Percentiles rank a stretch among this genome's conserved stretches.
phyloP scores from a whole-genome alignment of 768 basidiomycete species.

The Termitomyces sp. region DNA sequence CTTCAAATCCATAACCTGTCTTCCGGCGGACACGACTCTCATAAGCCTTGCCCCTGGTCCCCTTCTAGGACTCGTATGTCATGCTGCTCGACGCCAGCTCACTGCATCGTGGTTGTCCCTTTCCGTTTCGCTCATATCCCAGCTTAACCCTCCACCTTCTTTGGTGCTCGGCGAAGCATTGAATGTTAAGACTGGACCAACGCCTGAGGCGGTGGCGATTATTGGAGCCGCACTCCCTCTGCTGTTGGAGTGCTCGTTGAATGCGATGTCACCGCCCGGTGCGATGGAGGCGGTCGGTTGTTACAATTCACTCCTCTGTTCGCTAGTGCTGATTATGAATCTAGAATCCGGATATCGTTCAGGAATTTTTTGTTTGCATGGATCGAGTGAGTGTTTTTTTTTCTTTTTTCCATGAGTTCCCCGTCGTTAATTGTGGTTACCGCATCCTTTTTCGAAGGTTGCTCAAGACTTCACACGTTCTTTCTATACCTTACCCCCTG shows the following conservation, averaged over 20 bases:
- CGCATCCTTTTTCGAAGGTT: slow-evolving; percentile 11
- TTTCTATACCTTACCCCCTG: slow-evolving; percentile 56
- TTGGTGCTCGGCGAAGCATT: slow-evolving; percentile 20
- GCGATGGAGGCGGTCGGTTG: slow-evolving; percentile 67
- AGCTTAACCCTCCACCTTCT: slow-evolving; percentile 71
- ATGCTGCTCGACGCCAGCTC: slow-evolving; percentile 65
- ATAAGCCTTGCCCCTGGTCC: slow-evolving; percentile 81
- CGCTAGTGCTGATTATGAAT: neutral
- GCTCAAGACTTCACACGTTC: slow-evolving; percentile 52
- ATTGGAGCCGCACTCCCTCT: slow-evolving; percentile 53
- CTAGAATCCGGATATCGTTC: slow-evolving; percentile 90
- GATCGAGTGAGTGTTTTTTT: slow-evolving; percentile 59
- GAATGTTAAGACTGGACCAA: slow-evolving; percentile 45
- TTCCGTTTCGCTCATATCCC: slow-evolving; percentile 74
- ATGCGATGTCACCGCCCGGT: slow-evolving; percentile 47
- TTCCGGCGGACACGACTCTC: slow-evolving; percentile 73
- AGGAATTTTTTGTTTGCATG: slow-evolving; percentile 83
- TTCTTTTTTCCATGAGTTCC: neutral
- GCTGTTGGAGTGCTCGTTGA: slow-evolving; percentile 56
- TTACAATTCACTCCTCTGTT: neutral
- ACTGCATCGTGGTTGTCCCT: slow-evolving; percentile 85
- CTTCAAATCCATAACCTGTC: slow-evolving; percentile 80
- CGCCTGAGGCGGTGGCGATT: slow-evolving; percentile 50
- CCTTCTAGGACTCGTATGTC: slow-evolving; percentile 72
- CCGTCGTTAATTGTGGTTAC: neutral